Evolutionary conservation across 2,329 filamentous ascomycete species (phyloP).

Genomic region (Cercospora sesami): DNA sequence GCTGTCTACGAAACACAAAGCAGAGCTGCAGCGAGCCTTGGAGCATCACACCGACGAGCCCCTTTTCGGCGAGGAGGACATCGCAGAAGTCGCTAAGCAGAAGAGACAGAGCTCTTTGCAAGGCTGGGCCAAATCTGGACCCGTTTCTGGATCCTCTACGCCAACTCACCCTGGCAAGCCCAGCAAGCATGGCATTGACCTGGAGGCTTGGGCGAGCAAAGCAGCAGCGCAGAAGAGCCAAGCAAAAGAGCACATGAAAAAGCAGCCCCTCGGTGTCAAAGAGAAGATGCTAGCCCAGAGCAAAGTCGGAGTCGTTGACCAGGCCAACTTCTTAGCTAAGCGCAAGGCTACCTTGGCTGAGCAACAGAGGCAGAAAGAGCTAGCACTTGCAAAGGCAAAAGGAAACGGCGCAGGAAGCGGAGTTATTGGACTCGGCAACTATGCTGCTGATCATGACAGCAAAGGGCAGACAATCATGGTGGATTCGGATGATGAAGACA

Average conservation of each 20-base stretch:
- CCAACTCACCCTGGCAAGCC: conserved; percentile 26
- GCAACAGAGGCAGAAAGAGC: conserved; percentile 64
- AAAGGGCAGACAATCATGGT: conserved; percentile 89
- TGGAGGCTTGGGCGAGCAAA: conserved; percentile 23
- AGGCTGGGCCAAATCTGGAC: conserved; percentile 43
- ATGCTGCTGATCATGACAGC: conserved; percentile 75
- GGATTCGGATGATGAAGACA: conserved; percentile 61
- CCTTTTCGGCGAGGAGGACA: conserved; percentile 25
- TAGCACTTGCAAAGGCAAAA: conserved; percentile 31
- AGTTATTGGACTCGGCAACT: conserved; percentile 67
- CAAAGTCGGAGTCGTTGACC: conserved; percentile 39
- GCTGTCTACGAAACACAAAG: conserved; percentile 76
- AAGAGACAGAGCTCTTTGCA: conserved; percentile 46
- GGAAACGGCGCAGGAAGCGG: conserved; percentile 78
- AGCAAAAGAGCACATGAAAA: conserved; percentile 26
- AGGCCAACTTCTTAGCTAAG: conserved; percentile 67
- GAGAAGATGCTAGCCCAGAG: conserved; percentile 38
- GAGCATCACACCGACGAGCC: conserved; percentile 53
- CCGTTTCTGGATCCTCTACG: conserved; percentile 27
- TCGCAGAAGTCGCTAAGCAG: conserved; percentile 29
- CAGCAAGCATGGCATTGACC: conserved; percentile 38
- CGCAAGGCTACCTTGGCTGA: conserved; percentile 74
- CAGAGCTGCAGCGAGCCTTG: conserved; percentile 69
- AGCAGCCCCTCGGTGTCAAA: conserved; percentile 35
- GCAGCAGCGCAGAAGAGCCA: conserved; percentile 25